These are phyloP conservation scores for Stephania yunnanensis DNA, from an alignment of 164 flowering plant genomes.

Conservation along the genomic window DNA sequence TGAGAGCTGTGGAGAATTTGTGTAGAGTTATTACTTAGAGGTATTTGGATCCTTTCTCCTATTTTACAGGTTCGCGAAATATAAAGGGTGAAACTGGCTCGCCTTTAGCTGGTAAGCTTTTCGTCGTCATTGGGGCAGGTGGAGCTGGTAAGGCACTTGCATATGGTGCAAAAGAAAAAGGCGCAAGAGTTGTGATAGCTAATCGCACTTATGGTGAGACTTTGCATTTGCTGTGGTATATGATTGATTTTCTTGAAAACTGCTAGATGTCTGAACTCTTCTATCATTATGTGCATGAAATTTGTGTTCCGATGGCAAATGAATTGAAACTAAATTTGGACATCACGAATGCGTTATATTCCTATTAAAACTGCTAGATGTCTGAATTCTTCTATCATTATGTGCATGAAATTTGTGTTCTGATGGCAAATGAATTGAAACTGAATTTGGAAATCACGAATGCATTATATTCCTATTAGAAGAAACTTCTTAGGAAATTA, in stretches of 20 bases:
- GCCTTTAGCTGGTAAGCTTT: slow-evolving; percentile 70
- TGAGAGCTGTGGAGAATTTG: slow-evolving; percentile 5
- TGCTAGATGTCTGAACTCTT: neutral
- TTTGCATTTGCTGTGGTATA: neutral
- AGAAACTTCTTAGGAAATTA: too few species aligned
- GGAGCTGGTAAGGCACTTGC: slow-evolving; percentile 99
- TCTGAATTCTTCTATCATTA: neutral
- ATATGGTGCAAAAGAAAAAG: slow-evolving; percentile 92
- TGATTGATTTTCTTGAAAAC: neutral
- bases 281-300: neutral
- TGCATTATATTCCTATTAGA: too few species aligned
- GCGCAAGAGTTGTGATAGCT: slow-evolving; percentile 82
- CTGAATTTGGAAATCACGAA: neutral
- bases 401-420: neutral
- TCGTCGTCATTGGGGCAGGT: slow-evolving; percentile 97
- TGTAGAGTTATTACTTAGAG: slow-evolving; percentile 6
- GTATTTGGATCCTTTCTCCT: slow-evolving; percentile 3
- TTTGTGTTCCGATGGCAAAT: neutral
- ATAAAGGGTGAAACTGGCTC: slow-evolving; percentile 32
- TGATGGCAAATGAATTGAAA: neutral
- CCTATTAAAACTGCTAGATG: neutral
- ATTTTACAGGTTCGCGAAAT: slow-evolving; percentile 33
- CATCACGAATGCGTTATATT: neutral
- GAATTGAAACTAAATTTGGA: neutral
- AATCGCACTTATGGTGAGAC: slow-evolving; percentile 78